phyloP scores from a whole-genome alignment of 2,329 filamentous ascomycete genomes.

The Neofusicoccum ribis region DNA sequence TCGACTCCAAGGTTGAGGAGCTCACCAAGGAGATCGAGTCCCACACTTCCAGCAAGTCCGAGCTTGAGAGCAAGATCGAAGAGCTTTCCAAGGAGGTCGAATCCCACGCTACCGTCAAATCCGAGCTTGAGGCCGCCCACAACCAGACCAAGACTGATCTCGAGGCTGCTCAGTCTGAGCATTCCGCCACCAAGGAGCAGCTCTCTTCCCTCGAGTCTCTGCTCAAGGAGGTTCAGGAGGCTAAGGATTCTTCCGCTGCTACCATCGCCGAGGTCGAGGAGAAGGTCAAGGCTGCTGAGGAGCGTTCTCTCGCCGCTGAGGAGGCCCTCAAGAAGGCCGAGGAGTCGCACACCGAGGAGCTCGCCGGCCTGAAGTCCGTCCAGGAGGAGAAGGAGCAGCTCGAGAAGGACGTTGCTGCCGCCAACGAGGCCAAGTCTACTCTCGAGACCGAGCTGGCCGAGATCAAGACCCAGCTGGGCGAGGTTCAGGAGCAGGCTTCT shows the following conservation, averaged over 20 bases:
- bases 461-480: slow-evolving; percentile 5
- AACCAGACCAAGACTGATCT: slow-evolving; percentile 14
- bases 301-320: slow-evolving; percentile 10
- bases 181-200: slow-evolving; percentile 16
- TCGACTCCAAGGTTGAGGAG: slow-evolving; percentile 1
- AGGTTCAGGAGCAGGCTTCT: slow-evolving; percentile 2
- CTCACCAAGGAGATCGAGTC: slow-evolving; percentile 16
- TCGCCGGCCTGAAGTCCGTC: background rate
- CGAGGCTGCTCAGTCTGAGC: slow-evolving; percentile 16
- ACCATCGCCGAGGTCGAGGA: slow-evolving; percentile 5
- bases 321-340: slow-evolving; percentile 16
- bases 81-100: slow-evolving; percentile 13
- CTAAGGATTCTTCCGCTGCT: slow-evolving; percentile 5
- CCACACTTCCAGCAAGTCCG: slow-evolving; percentile 10
- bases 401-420: slow-evolving; percentile 10
- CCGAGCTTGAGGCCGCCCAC: slow-evolving; percentile 11
- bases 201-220: slow-evolving; percentile 13
- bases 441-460: background rate
- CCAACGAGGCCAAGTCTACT: slow-evolving; percentile 7
- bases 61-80: slow-evolving; percentile 20
- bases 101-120: slow-evolving; percentile 6
- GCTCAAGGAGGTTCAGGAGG: slow-evolving; percentile 14
- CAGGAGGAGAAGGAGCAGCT: slow-evolving; percentile 14
- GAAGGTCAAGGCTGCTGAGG: slow-evolving; percentile 15
- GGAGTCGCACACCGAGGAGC: slow-evolving; percentile 14